Conservation (phyloP, 164 flowering plant genomes). For the Echeveria elegans region DNA sequence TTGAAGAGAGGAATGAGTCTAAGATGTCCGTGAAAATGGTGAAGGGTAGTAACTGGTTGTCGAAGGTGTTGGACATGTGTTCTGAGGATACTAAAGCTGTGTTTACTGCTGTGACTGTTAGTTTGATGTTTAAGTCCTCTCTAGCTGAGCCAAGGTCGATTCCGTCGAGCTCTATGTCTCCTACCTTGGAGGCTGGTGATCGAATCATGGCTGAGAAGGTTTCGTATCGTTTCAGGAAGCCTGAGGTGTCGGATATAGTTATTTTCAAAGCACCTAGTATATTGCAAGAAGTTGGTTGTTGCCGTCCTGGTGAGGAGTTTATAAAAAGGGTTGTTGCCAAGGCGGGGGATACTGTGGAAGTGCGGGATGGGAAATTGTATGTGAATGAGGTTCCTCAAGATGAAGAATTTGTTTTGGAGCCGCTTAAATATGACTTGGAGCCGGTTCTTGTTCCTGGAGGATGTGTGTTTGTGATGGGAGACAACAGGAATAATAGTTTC, state of each 20-base stretch:
- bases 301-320: constrained; percentile 54
- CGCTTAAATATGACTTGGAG: constrained; percentile 75
- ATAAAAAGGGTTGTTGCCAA: constrained; percentile 89
- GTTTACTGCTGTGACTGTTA: constrained; percentile 71
- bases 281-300: constrained; percentile 66
- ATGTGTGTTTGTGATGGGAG: constrained; percentile 52
- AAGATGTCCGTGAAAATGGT: constrained; percentile 5
- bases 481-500: constrained; percentile 47
- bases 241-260: constrained; percentile 84
- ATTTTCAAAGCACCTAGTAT: constrained; percentile 81
- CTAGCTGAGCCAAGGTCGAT: constrained; percentile 89
- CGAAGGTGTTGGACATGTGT: constrained; percentile 27
- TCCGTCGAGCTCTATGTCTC: constrained; percentile 81
- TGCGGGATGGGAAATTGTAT: constrained; percentile 59
- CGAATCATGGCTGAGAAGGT: constrained; percentile 95
- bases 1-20: background rate
- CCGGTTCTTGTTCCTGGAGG: constrained; percentile 45
- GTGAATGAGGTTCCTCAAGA: constrained; percentile 69
- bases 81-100: constrained; percentile 70
- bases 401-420: constrained; percentile 82
- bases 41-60: constrained; percentile 26
- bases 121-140: constrained; percentile 47
- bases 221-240: constrained; percentile 71
- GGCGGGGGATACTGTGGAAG: constrained; percentile 90
- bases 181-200: constrained; percentile 93